These are phyloP conservation scores for Pleurotus tuber-regium DNA, from an alignment of 768 basidiomycete genomes.

Conservation along the genomic window DNA sequence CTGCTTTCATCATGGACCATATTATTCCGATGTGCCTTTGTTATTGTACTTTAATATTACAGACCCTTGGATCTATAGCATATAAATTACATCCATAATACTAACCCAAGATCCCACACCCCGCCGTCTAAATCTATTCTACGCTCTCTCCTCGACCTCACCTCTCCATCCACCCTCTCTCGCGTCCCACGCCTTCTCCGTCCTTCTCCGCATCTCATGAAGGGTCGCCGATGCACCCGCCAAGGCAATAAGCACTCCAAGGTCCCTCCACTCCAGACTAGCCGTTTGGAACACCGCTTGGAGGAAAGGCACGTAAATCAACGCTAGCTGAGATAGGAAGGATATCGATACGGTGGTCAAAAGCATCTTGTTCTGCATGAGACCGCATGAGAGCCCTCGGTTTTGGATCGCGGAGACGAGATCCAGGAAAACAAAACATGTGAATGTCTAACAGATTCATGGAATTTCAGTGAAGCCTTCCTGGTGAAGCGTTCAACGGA, in stretches of 20 bases:
- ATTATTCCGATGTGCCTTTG: too few species aligned
- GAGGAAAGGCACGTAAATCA: constrained; percentile 90
- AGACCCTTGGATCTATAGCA: not conserved
- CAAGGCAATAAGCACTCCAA: constrained; percentile 66
- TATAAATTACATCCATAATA: not conserved
- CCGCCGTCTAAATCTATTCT: too few species aligned
- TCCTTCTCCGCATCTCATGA: constrained; percentile 79
- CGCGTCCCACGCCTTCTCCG: constrained; percentile 63
- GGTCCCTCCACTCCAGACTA: constrained; percentile 64
- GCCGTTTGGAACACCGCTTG: constrained; percentile 94
- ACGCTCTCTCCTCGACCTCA: constrained; percentile 59
- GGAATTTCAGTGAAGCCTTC: constrained; percentile 7
- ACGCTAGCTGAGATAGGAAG: constrained; percentile 75
- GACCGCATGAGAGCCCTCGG: constrained; percentile 82
- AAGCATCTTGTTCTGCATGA: constrained; percentile 88
- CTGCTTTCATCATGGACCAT: too few species aligned
- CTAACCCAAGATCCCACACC: too few species aligned
- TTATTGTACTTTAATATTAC: not conserved
- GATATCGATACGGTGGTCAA: constrained; percentile 85
- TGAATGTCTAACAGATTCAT: constrained; percentile 73
- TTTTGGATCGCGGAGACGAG: constrained; percentile 94
- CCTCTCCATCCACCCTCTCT: constrained; percentile 44
- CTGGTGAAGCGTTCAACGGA: too few species aligned
- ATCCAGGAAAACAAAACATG: constrained; percentile 96
- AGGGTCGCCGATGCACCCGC: constrained; percentile 61